Percentiles rank a stretch among this genome's conserved stretches.
Evolutionary conservation across 768 basidiomycete species (phyloP).

Genomic region (Russula olivacea): DNA sequence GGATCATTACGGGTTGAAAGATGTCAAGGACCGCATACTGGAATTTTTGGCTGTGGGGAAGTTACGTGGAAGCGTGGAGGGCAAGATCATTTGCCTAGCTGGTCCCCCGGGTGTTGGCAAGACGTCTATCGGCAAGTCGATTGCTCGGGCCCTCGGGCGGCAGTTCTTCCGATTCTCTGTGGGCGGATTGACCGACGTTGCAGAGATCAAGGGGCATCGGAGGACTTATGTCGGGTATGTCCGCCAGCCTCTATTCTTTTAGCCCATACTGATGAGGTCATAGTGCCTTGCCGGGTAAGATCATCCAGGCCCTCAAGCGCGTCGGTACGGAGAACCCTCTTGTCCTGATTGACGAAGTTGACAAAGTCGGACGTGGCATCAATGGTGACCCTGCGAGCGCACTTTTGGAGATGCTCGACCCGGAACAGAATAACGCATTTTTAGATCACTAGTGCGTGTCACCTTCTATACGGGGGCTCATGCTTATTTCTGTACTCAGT

Average conservation of each 20-base stretch:
- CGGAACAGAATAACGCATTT: slow-evolving; percentile 93
- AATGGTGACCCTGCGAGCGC: slow-evolving; percentile 94
- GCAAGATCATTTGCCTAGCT: slow-evolving; percentile 95
- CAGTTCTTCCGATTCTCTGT: slow-evolving; percentile 97
- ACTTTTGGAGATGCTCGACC: slow-evolving; percentile 87
- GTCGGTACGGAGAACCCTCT: slow-evolving; percentile 93
- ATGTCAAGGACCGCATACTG: slow-evolving; percentile 89
- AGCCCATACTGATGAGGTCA: not conserved
- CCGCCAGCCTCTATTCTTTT: not conserved
- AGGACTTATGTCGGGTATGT: slow-evolving; percentile 91
- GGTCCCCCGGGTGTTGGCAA: slow-evolving; percentile 98
- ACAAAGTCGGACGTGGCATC: slow-evolving; percentile 88
- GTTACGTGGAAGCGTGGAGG: slow-evolving; percentile 88
- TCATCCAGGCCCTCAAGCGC: slow-evolving; percentile 88
- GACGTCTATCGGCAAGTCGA: slow-evolving; percentile 93
- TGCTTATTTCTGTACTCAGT: slow-evolving; percentile 36
- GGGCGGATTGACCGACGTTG: slow-evolving; percentile 94
- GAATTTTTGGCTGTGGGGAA: slow-evolving; percentile 97
- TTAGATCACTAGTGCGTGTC: slow-evolving; percentile 84
- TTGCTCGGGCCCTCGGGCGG: slow-evolving; percentile 82
- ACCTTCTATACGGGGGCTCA: not conserved
- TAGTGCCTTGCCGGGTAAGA: slow-evolving; percentile 89
- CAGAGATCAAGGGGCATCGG: slow-evolving; percentile 97
- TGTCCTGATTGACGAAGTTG: slow-evolving; percentile 91
- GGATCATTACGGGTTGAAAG: slow-evolving; percentile 89